phyloP scores from a whole-genome alignment of 306 rosid species.

The Acacia melanoxylon region DNA sequence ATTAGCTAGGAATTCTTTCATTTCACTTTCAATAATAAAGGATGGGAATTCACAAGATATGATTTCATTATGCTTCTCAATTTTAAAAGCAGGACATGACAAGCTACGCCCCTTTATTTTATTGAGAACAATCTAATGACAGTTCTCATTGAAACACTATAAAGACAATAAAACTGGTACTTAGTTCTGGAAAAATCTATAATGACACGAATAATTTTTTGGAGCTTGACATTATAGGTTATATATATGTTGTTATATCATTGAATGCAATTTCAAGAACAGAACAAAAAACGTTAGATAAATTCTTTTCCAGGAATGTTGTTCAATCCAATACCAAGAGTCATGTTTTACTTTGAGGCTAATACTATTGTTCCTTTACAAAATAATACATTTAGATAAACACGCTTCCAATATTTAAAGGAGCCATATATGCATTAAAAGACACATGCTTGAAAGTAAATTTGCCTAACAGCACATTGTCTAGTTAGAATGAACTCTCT shows the following conservation, averaged over 20 bases:
- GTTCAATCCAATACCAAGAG: slow-evolving; percentile 12
- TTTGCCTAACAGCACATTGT: slow-evolving; percentile 20
- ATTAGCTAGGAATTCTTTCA: slow-evolving; percentile 11
- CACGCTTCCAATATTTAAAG: slow-evolving; percentile 14
- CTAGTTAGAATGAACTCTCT: slow-evolving; percentile 27
- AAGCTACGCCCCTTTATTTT: slow-evolving; percentile 1
- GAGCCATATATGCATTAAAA: slow-evolving; percentile 19
- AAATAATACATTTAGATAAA: neutral
- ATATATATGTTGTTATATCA: neutral
- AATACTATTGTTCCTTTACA: neutral
- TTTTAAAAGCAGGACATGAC: slow-evolving; percentile 20
- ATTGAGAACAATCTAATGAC: slow-evolving; percentile 13
- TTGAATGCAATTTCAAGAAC: slow-evolving; percentile 4
- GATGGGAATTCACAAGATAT: slow-evolving; percentile 7
- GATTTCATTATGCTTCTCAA: neutral
- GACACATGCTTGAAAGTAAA: slow-evolving; percentile 25
- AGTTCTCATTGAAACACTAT: slow-evolving; percentile 16
- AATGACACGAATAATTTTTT: neutral
- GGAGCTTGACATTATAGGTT: neutral
- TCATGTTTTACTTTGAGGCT: neutral
- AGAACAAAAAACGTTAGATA: neutral
- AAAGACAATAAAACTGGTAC: slow-evolving; percentile 8
- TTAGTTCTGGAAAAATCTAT: slow-evolving; percentile 20
- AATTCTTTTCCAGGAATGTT: slow-evolving; percentile 5
- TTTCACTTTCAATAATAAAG: slow-evolving; percentile 2